Conservation (phyloP, 2,329 filamentous ascomycete genomes). For the Cercospora nicotianae region DNA sequence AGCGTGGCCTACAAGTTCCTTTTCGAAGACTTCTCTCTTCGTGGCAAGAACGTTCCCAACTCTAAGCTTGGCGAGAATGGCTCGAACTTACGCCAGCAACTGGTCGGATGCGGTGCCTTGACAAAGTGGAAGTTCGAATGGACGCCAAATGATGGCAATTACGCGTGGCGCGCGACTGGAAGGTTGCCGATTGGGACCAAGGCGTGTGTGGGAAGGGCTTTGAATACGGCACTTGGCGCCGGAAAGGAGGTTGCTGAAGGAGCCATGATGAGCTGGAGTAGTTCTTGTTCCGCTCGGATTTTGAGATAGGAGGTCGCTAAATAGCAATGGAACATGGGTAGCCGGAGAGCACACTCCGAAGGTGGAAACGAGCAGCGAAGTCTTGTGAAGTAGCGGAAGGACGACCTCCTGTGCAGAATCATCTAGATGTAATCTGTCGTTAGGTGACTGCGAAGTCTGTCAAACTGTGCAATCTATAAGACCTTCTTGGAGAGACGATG, state of each 20-base stretch:
- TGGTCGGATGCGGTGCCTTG: not conserved
- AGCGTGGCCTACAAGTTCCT: not conserved
- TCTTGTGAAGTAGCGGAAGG: not conserved
- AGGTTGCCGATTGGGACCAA: not conserved
- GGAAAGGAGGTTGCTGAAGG: not conserved
- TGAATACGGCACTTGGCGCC: not conserved
- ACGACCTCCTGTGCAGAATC: not conserved
- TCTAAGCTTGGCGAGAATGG: not conserved
- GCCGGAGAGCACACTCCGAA: not conserved
- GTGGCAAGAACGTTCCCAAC: not conserved
- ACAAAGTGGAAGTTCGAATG: not conserved
- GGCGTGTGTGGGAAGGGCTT: not conserved
- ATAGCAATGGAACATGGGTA: too few species aligned
- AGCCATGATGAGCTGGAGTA: not conserved
- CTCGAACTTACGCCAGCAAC: not conserved
- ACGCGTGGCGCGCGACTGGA: not conserved
- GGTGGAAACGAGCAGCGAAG: not conserved
- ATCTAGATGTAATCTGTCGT: not conserved
- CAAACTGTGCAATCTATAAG: not conserved
- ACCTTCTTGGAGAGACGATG: not conserved
- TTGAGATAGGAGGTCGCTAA: not conserved
- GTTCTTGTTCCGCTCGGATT: not conserved
- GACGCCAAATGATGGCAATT: not conserved
- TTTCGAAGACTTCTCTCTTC: not conserved
- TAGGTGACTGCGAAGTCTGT: not conserved